Evolutionary conservation across 2,329 filamentous ascomycete genomes (phyloP).

Genomic region (Lachnellula subtilissima): DNA sequence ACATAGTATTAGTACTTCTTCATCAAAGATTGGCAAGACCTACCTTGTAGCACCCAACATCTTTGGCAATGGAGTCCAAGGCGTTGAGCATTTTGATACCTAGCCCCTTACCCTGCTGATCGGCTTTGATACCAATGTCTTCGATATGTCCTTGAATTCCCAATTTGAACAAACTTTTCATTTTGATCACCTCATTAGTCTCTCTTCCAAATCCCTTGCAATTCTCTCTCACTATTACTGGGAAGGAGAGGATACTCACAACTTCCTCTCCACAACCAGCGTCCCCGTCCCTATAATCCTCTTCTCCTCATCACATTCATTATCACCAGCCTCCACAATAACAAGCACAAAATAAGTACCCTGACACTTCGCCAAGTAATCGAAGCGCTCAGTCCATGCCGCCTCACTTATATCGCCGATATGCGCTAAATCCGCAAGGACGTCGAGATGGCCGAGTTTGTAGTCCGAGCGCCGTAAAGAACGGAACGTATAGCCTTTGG

Average conservation of each 20-base stretch:
- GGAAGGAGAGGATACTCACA: conserved; percentile 49
- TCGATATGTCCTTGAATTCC: conserved; percentile 92
- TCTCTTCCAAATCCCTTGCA: not conserved
- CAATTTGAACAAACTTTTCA: conserved; percentile 63
- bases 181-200: conserved; percentile 14
- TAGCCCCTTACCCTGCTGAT: conserved; percentile 96
- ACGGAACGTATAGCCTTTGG: conserved; percentile 74
- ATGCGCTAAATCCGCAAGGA: conserved; percentile 80
- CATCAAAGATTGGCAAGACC: no score
- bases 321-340: conserved; percentile 62
- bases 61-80: conserved; percentile 79
- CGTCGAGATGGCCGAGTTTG: conserved; percentile 76
- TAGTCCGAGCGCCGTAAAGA: conserved; percentile 67
- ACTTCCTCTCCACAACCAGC: conserved; percentile 89
- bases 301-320: not conserved
- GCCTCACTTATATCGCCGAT: conserved; percentile 77
- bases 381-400: conserved; percentile 71
- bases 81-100: conserved; percentile 91
- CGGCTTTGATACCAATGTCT: conserved; percentile 91
- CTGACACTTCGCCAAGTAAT: conserved; percentile 55
- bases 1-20: no score
- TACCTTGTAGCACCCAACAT: conserved; percentile 74
- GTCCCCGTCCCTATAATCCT: conserved; percentile 79
- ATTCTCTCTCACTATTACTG: not conserved
- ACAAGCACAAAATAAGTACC: conserved; percentile 78